These are phyloP conservation scores for Microbotryum saponariae DNA, from an alignment of 1,284 basidiomycete species.

Conservation along the genomic window DNA sequence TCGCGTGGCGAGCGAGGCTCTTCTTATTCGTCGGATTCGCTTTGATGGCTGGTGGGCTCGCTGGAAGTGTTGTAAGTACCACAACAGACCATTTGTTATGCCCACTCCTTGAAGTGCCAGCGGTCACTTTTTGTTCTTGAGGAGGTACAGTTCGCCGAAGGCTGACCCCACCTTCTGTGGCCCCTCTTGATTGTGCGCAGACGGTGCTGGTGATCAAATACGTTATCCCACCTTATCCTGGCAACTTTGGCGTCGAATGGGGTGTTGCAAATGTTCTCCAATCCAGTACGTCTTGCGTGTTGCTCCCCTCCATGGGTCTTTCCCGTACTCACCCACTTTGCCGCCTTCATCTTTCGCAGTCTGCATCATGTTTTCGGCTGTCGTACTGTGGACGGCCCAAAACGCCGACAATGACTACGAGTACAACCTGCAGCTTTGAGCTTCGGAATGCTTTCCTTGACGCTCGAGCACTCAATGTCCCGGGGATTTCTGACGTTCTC, in stretches of 20 bases:
- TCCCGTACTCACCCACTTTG: not conserved
- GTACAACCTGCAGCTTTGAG: slow-evolving; percentile 54
- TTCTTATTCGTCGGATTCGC: slow-evolving; percentile 94
- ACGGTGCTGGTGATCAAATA: slow-evolving; percentile 90
- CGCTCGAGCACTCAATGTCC: too few relatives aligned
- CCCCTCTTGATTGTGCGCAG: slow-evolving; percentile 44
- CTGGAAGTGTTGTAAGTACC: slow-evolving; percentile 75
- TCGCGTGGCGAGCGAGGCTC: slow-evolving; percentile 81
- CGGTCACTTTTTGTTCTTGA: not conserved
- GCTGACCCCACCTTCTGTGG: not conserved
- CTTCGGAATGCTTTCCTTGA: too few relatives aligned
- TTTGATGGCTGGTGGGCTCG: slow-evolving; percentile 89
- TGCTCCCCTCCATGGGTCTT: not conserved
- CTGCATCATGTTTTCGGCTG: slow-evolving; percentile 73
- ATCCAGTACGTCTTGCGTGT: slow-evolving; percentile 48
- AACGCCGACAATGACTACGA: slow-evolving; percentile 73
- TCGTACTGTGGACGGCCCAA: slow-evolving; percentile 81
- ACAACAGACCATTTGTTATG: not conserved
- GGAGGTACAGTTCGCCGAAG: slow-evolving; percentile 6
- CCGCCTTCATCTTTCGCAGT: slow-evolving; percentile 35
- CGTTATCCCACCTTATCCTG: slow-evolving; percentile 61
- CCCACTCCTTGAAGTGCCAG: not conserved
- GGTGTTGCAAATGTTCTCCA: slow-evolving; percentile 91
- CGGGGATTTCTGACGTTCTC: too few relatives aligned
- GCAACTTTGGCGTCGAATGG: slow-evolving; percentile 66